A percentile compares a stretch with the other conserved stretches of the same genome.
These are phyloP conservation scores for Salix brachista DNA, from an alignment of 345 rosid genomes.

Conservation along the genomic window DNA sequence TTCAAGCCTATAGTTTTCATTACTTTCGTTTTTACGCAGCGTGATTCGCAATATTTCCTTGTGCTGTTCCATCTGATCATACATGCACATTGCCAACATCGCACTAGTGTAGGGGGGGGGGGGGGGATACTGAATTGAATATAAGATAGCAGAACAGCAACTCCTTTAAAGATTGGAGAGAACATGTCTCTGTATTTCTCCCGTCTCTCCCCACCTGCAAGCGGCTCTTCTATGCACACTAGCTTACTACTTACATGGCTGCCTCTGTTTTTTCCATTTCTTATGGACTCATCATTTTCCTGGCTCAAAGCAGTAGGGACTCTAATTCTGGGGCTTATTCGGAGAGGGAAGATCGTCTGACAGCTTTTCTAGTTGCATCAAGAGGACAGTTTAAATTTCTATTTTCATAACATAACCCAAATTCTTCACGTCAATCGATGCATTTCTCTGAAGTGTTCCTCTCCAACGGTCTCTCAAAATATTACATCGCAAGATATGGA, in stretches of 20 bases:
- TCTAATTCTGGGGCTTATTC: not conserved
- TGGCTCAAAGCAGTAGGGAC: not conserved
- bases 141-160: not conserved
- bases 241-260: not conserved
- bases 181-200: not conserved
- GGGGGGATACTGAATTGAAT: not conserved
- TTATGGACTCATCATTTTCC: not conserved
- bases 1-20: not conserved
- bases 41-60: not conserved
- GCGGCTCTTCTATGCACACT: not conserved
- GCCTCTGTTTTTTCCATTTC: not conserved
- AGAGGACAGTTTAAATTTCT: not conserved
- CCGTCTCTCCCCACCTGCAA: not conserved
- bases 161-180: not conserved
- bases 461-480: not conserved
- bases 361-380: not conserved
- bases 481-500: not conserved
- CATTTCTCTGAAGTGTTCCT: not conserved
- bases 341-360: not conserved
- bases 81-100: not conserved
- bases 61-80: not conserved
- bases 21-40: not conserved
- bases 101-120: not conserved
- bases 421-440: not conserved
- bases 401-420: not conserved